A percentile compares a stretch with the other conserved stretches of the same genome.
These are phyloP conservation scores for Vitis hybrid DNA, from an alignment of 177 flowering plant genomes.

Conservation along the genomic window DNA sequence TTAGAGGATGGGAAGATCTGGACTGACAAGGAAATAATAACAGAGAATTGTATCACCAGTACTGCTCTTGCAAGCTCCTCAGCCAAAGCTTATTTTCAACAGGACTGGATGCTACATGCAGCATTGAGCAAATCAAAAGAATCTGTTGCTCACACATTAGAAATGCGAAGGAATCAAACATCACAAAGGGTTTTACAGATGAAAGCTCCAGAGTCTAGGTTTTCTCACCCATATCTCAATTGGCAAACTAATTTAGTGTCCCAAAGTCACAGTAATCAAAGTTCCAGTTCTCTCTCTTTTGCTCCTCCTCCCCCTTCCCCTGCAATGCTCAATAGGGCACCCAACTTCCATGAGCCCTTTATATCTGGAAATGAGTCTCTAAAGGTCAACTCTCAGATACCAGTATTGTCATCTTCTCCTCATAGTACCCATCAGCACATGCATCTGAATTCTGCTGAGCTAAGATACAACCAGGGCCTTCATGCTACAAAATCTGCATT, in stretches of 20 bases:
- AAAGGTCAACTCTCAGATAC: constrained; percentile 18
- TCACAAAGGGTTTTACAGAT: constrained; percentile 19
- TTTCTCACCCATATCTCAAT: constrained; percentile 17
- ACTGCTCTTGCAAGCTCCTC: constrained; percentile 12
- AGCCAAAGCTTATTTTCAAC: constrained; percentile 18
- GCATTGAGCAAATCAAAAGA: constrained; percentile 23
- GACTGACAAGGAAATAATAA: constrained; percentile 45
- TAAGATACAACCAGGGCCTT: constrained; percentile 16
- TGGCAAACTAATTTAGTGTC: constrained; percentile 20
- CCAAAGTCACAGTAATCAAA: constrained; percentile 13
- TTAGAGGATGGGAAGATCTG: constrained; percentile 40
- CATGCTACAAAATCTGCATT: constrained; percentile 24
- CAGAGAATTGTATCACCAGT: constrained; percentile 23
- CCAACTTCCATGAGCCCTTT: constrained; percentile 18
- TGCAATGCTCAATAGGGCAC: constrained; percentile 14
- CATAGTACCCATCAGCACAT: constrained; percentile 20
- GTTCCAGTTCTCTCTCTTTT: constrained; percentile 10
- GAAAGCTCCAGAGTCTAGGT: constrained; percentile 24
- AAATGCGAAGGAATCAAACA: constrained; percentile 15
- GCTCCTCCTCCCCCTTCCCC: constrained; percentile 18
- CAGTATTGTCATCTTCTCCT: constrained; percentile 13
- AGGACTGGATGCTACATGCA: constrained; percentile 23
- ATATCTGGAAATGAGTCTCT: constrained; percentile 21
- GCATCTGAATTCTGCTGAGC: constrained; percentile 22
- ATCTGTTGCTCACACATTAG: constrained; percentile 16